Percentiles rank a stretch among this genome's conserved stretches.
Conservation (phyloP, 768 basidiomycete species). For the Tylopilus vinaceipallidus region DNA sequence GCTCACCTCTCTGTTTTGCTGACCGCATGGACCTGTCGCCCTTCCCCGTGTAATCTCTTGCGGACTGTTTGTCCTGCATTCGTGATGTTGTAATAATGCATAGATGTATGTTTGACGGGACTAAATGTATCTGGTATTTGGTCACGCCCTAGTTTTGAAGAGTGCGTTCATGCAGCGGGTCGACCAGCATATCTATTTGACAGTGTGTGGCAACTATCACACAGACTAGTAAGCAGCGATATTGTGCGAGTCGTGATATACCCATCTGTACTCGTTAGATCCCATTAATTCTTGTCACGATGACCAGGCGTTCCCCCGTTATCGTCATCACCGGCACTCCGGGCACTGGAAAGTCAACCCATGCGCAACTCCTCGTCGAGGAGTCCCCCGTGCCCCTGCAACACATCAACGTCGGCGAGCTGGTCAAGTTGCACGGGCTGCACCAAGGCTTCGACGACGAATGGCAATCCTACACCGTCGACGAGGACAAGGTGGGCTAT, state of each 20-base stretch:
- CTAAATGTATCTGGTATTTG: no score
- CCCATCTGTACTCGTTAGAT: no score
- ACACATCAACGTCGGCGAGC: slow-evolving; percentile 89
- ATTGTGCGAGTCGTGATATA: no score
- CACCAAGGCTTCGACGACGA: slow-evolving; percentile 89
- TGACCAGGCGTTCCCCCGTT: slow-evolving; percentile 46
- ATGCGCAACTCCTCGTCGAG: slow-evolving; percentile 77
- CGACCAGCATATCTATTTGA: no score
- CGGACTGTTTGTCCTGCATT: background rate
- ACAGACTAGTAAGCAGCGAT: no score
- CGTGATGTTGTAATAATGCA: slow-evolving; percentile 1
- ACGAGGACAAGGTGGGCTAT: slow-evolving; percentile 86
- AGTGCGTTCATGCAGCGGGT: no score
- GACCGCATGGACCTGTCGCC: slow-evolving; percentile 7
- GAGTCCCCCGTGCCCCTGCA: slow-evolving; percentile 67
- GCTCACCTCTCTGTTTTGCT: slow-evolving; percentile 19
- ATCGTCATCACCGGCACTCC: slow-evolving; percentile 90
- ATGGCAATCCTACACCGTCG: slow-evolving; percentile 92
- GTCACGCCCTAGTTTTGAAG: no score
- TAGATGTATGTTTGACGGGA: slow-evolving; percentile 3
- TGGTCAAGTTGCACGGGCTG: slow-evolving; percentile 79
- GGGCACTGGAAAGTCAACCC: slow-evolving; percentile 95
- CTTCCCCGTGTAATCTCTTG: no score
- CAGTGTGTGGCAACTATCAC: no score
- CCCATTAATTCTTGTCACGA: no score